Evolutionary conservation across 192 early-diverging fungal genomes (phyloP), one percentile per base, ranked within the genome.

Genomic region (Linnemannia exigua): DNA sequence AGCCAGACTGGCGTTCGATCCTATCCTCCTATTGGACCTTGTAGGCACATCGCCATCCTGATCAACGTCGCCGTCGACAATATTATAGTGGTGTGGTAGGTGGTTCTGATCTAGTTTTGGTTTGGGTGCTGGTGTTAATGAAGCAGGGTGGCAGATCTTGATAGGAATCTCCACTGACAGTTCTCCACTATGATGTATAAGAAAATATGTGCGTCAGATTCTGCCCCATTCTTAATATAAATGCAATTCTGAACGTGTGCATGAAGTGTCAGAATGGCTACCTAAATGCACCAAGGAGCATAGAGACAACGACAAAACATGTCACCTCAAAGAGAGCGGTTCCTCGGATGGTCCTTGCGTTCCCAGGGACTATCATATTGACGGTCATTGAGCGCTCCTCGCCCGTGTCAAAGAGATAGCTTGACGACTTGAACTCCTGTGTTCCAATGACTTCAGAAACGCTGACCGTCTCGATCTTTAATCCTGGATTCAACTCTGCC

Each of bases 381-480:
- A 93, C 31, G 1, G 90, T 91, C 54, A 83, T 90, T 3, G 84
- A 67, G 22, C 91, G 82, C 70, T 91, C 90, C 70, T 93, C 93
- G 33, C 90, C 91, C 37, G 90, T 89, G 81, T 92, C 91, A 80
- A 92, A 92, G 20, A 88, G 79, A 67, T 84, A 93, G 70, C 90
- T 90, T 31, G 90, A 91, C 37, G 90, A 88, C 41, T 91, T 93
- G 75, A 92, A 93, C 36, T 86, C 83, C 38, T 88, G 84, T 3
- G 84, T 80, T 15, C 84, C 84, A 36, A 86, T 69, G 28, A 76
- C 79, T 67, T 91, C 90, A 0, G 87, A 70, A 7, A 92, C 86
- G 25, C 81, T 85, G 22, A 88, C 89, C 12, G 84, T 87, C 41
- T 88, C 84, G n/a, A 91, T 82, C 63, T 90, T 89, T 8, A 87